Base-by-base conservation (phyloP, 176 grass and related monocot genomes). In the Carex littledalei region DNA sequence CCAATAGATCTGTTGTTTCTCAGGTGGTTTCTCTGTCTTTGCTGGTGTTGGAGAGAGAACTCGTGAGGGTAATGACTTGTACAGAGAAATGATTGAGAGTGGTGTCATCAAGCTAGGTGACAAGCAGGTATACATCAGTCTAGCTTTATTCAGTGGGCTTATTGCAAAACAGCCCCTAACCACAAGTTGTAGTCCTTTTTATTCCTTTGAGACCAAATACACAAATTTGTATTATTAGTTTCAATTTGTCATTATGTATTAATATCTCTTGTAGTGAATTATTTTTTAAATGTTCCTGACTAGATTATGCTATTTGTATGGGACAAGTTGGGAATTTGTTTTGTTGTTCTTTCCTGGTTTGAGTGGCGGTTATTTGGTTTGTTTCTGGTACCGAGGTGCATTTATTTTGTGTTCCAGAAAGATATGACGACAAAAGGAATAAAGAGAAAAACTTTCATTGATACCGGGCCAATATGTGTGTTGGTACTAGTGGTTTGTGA, bases 1-100 rank as follows among this genome's bases (percentile, higher is more conserved):
- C 20, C 31, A 64, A 6, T 71, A 47, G 1, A 2, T 82, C 86
- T 49, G 17, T 81, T 81, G 63, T 80, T n/a, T 84, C 3, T 41
- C 24, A 97, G 94, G 94, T 97, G 94, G 94, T 94, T 97, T 97
- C 87, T 97, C 94, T 90, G 94, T 97, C 69, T 97, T 97, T 64
- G 92, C 90, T 87, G 94, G 94, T 91, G 94, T 97, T 0, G 94
- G 94, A 79, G 94, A 97, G 54, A 91, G 92, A 85, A 97, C 94
- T 20, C 92, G 94, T 84, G 92, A 97, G 84, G 94, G 94, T 76
- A 97, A 97, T 91, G 94, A 97, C 55, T 82, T 97, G 71, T 97
- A 94, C 86, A 94, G 92, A 82, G 94, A 97, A 90, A 97, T 97
- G 94, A 94, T 97, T 92, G 94, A 97, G 85, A 97, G 92, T 91